Evolutionary conservation across 495 filamentous ascomycete genomes (phyloP), one percentile per base, ranked within the genome.

Genomic region (Penicillium turbatum): DNA sequence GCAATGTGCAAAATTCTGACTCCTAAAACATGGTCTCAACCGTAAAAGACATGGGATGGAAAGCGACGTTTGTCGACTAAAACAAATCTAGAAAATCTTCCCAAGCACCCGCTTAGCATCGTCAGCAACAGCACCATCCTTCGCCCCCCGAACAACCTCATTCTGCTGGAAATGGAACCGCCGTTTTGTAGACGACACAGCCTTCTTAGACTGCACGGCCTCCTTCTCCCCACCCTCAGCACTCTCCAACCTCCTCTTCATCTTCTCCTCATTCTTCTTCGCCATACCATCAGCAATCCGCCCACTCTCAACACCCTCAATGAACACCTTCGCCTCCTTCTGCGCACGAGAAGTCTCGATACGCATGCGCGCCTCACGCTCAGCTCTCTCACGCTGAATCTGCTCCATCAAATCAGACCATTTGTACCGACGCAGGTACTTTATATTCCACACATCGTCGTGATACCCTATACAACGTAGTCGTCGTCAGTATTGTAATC

Each of bases 391-490:
- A 38, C 86, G 76, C 43, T 85, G 78, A 58, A 92, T 86, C 64
- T 89, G 85, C 61, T 77, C 75, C 69, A 78, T 78, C 46, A 83
- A 54, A 61, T 83, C 74, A 12, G 69, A 73, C 91, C 92, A 98
- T 62, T 88, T 90, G 64, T 36, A 93, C 2, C 90, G 89, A 0
- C 38, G 31, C 48, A 98, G 75, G 65, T 97, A 98, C 52, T 81
- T 84, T 56, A 87, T 76, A 63, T 85, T 93, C 88, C 88, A 95
- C 42, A 98, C 80, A 65, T 97, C 95, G 69, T 98, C 93, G 50
- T 87, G 82, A 69, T 97, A 98, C 49, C 41, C 41, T 44, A 27
- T 44, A 44, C 1, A n/a, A 24, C 21, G 2, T 17, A 8, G 3
- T 31, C 4, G 3, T 16, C 17, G 41, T 24, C 26, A 44, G 13